A percentile compares a stretch with the other conserved stretches of the same genome.
These are phyloP conservation scores for Alternaria ethzedia DNA, from an alignment of 2,329 filamentous ascomycete species.

Conservation along the genomic window DNA sequence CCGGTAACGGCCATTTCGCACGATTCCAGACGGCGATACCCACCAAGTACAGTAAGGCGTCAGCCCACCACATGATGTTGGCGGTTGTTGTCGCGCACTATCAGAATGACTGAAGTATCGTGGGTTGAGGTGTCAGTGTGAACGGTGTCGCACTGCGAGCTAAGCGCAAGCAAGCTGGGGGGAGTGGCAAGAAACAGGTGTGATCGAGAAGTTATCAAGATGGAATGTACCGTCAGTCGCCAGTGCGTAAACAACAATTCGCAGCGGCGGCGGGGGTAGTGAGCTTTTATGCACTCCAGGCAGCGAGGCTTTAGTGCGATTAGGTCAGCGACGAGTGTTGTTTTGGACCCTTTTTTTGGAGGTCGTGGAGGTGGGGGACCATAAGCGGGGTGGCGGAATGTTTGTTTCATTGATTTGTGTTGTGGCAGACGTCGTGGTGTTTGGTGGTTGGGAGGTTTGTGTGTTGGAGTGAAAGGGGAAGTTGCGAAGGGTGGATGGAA, in stretches of 20 bases:
- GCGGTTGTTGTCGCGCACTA: background rate
- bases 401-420: background rate
- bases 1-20: background rate
- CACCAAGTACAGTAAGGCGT: background rate
- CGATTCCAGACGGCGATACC: background rate
- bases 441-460: background rate
- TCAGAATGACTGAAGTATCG: background rate
- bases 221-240: background rate
- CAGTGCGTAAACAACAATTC: background rate
- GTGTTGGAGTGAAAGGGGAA: background rate
- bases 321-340: background rate
- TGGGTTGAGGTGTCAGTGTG: background rate
- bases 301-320: background rate
- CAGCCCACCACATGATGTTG: slow-evolving; percentile 2
- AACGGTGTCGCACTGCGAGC: background rate
- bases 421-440: background rate
- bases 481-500: background rate
- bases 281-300: background rate
- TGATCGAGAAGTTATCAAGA: background rate
- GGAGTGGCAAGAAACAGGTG: background rate
- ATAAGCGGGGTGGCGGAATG: background rate
- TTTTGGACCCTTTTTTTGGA: background rate
- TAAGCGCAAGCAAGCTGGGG: background rate
- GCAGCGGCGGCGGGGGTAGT: background rate
- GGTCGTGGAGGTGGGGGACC: background rate